Base-by-base conservation (phyloP, 2,329 filamentous ascomycete genomes). In the Aureobasidium sp. region DNA sequence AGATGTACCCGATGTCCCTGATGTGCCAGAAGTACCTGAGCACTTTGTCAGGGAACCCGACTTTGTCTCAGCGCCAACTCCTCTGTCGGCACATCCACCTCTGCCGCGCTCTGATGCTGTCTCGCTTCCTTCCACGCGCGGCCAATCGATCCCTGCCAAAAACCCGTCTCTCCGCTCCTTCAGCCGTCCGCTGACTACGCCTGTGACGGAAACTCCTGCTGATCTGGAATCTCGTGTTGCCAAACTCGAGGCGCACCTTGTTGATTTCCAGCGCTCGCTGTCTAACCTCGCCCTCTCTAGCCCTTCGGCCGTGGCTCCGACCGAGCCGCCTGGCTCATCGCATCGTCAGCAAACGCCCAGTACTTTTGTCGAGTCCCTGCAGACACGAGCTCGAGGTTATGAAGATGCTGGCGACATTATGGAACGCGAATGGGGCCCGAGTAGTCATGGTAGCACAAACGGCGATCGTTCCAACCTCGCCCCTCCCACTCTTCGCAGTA, bases 211-310 rank as follows among this genome's bases (percentile, higher is more conserved):
- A 29, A 20, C 63, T 2, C 64, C 69, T 11, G 27, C 57, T 37
- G 73, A 74, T 52, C 66, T 74, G 20, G 73, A 74, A 59, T 68
- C 70, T 36, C 70, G 73, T 3, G 70, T 74, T 5, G 68, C 70
- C 5, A 69, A 68, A 62, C 68, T 74, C 9, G 73, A 74, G 64
- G 65, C 68, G 15, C 70, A 70, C 9, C 64, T 74, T 25, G 66
- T 68, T 15, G 67, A 64, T 31, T 74, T 74, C 63, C 72, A 72
- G 63, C 65, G 63, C 37, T 70, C 70, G 14, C 61, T 74, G 44
- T 65, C 71, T 41, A 69, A 68, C 25, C 62, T 74, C 31, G 69
- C 71, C 11, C 66, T 69, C 8, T 69, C 71, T 11, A 66, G 64
- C 63, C 12, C 60, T 59, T 61, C 63, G 66, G 27, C 65, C 56